Conservation (phyloP, 2,329 filamentous ascomycete species). For the Colletotrichum liriopes region DNA sequence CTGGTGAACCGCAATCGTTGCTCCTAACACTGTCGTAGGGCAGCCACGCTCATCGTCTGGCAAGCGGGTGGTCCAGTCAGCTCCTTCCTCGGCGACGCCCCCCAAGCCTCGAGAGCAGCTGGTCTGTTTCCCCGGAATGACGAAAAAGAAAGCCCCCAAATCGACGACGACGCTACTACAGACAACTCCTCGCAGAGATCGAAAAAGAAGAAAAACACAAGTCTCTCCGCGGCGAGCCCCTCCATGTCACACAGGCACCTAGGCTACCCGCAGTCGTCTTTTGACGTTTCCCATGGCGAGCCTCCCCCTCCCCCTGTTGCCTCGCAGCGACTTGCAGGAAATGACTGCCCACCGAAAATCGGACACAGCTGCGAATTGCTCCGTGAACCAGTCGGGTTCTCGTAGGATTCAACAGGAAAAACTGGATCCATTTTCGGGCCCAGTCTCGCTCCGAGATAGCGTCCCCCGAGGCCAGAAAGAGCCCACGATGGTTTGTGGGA, state of each 20-base stretch:
- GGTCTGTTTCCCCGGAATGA: conserved; percentile 39
- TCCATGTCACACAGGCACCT: background rate
- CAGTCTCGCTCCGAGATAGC: background rate
- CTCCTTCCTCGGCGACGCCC: conserved; percentile 19
- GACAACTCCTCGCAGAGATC: conserved; percentile 17
- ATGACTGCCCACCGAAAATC: background rate
- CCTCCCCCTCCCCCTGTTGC: background rate
- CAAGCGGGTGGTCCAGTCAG: conserved; percentile 20
- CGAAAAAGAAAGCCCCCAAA: conserved; percentile 30
- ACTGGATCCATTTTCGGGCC: background rate
- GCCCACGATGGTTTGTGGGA: background rate
- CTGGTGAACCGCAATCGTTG: background rate
- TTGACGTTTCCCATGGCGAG: conserved; percentile 16
- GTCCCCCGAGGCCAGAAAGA: background rate
- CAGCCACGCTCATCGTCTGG: conserved; percentile 24
- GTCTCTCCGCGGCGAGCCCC: background rate
- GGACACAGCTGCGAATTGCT: conserved; percentile 3
- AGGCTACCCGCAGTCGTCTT: conserved; percentile 14
- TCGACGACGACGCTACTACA: conserved; percentile 5
- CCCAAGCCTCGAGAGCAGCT: conserved; percentile 21
- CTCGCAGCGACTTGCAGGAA: background rate
- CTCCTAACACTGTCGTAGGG: background rate
- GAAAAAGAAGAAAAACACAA: background rate
- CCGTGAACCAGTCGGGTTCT: conserved; percentile 7
- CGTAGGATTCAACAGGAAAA: conserved; percentile 4